Percentiles rank a stretch among this genome's conserved stretches.
Evolutionary conservation across 1,284 basidiomycete species (phyloP).

Genomic region (Ganoderma lingzhi): DNA sequence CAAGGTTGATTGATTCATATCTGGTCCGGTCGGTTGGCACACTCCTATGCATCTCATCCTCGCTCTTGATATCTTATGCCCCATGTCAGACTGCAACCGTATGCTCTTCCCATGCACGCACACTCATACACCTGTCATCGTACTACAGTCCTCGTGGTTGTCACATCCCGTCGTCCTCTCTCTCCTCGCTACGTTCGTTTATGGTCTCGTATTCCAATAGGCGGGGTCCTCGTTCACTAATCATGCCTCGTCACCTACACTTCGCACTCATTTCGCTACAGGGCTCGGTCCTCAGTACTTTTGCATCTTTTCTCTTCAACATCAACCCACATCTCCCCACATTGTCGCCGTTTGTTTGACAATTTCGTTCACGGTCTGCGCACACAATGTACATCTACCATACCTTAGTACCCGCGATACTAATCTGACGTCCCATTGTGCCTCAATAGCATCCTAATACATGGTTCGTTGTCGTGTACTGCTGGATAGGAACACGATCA

Average conservation of each 20-base stretch:
- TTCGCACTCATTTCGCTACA: constrained; percentile 26
- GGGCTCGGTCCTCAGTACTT: constrained; percentile 32
- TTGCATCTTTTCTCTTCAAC: constrained; percentile 29
- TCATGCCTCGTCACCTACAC: constrained; percentile 32
- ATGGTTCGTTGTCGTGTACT: constrained; percentile 28
- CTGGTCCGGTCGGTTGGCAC: constrained; percentile 10
- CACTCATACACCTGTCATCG: constrained; percentile 30
- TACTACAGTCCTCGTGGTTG: constrained; percentile 34
- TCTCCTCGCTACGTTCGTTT: constrained; percentile 31
- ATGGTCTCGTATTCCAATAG: constrained; percentile 23
- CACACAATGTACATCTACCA: constrained; percentile 38
- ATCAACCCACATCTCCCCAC: constrained; percentile 28
- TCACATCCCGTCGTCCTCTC: constrained; percentile 32
- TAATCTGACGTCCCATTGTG: constrained; percentile 36
- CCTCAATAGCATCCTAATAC: constrained; percentile 34
- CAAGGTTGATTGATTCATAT: constrained; percentile 21
- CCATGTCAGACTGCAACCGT: constrained; percentile 35
- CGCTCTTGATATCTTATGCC: constrained; percentile 36
- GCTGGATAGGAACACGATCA: background rate
- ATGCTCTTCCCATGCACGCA: constrained; percentile 33
- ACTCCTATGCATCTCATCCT: constrained; percentile 34
- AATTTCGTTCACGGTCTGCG: constrained; percentile 30
- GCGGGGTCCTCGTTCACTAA: constrained; percentile 34
- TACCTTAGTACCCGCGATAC: constrained; percentile 37
- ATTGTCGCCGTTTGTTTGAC: constrained; percentile 28